phyloP scores from a whole-genome alignment of 2,329 filamentous ascomycete species.

The Ophiostoma sp. region DNA sequence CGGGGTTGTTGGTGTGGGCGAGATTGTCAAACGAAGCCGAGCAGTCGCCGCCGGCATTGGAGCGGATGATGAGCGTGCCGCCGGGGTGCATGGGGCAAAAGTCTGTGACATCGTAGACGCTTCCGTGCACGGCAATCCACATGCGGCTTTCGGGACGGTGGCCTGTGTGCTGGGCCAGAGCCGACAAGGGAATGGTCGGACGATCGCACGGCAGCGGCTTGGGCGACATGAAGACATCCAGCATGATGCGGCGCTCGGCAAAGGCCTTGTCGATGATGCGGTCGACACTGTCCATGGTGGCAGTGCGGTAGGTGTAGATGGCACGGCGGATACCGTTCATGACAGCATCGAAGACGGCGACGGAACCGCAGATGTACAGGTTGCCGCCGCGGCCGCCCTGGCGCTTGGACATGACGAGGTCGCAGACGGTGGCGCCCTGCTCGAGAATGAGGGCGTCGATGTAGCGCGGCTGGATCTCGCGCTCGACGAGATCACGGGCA shows the following conservation, averaged over 20 bases:
- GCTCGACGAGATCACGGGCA: slow-evolving; percentile 44
- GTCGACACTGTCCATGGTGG: slow-evolving; percentile 49
- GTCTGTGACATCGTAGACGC: slow-evolving; percentile 50
- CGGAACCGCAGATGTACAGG: slow-evolving; percentile 47
- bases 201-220: slow-evolving; percentile 47
- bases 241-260: slow-evolving; percentile 51
- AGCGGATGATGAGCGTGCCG: slow-evolving; percentile 49
- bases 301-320: slow-evolving; percentile 48
- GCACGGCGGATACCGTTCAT: slow-evolving; percentile 53
- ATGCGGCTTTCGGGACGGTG: slow-evolving; percentile 43
- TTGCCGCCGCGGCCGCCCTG: slow-evolving; percentile 47
- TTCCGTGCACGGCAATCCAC: slow-evolving; percentile 50
- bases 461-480: slow-evolving; percentile 46
- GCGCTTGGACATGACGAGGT: slow-evolving; percentile 53
- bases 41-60: slow-evolving; percentile 51
- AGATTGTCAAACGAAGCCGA: slow-evolving; percentile 49
- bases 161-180: slow-evolving; percentile 47
- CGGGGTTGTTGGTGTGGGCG: slow-evolving; percentile 51
- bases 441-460: slow-evolving; percentile 49
- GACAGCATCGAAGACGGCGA: slow-evolving; percentile 49
- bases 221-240: slow-evolving; percentile 54
- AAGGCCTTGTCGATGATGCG: slow-evolving; percentile 49
- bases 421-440: slow-evolving; percentile 47
- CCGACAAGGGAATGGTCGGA: slow-evolving; percentile 46
- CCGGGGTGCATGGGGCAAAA: slow-evolving; percentile 51